Evolutionary conservation across 1,139 yeast species (phyloP).

Genomic region (Zygosaccharomyces pseudobailii): DNA sequence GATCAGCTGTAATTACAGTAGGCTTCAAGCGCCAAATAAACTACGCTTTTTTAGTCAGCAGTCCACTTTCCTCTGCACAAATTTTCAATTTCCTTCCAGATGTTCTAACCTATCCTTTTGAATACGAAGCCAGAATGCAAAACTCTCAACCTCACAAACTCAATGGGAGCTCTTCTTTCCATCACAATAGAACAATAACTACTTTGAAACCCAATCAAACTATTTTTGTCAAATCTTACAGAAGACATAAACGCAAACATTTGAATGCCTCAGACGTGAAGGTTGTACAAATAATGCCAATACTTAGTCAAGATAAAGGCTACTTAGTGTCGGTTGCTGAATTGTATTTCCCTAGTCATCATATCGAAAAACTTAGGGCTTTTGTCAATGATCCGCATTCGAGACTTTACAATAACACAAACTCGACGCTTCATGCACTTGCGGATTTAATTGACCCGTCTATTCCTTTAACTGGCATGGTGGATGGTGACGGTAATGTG

Average conservation of each 20-base stretch:
- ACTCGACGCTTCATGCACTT: conserved; percentile 43
- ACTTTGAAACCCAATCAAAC: conserved; percentile 3
- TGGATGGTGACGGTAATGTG: conserved; percentile 11
- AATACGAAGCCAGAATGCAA: conserved; percentile 13
- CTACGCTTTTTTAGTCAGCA: conserved; percentile 62
- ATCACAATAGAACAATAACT: conserved; percentile 1
- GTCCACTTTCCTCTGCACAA: conserved; percentile 65
- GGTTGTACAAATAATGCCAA: conserved; percentile 61
- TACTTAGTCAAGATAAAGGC: conserved; percentile 42
- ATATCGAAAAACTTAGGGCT: conserved; percentile 43
- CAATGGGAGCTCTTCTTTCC: neutral
- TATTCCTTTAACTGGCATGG: conserved; percentile 54
- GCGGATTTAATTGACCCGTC: conserved; percentile 55
- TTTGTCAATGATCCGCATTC: conserved; percentile 44
- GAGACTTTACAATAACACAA: conserved; percentile 46
- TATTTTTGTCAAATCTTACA: neutral
- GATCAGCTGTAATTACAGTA: conserved; percentile 52
- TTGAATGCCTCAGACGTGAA: conserved; percentile 6
- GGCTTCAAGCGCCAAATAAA: conserved; percentile 62
- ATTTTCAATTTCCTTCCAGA: conserved; percentile 62
- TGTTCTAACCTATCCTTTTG: conserved; percentile 50
- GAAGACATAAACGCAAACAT: neutral
- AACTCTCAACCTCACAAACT: neutral
- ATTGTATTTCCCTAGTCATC: conserved; percentile 54
- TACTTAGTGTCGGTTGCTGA: conserved; percentile 74